A percentile compares a stretch with the other conserved stretches of the same genome.
phyloP scores from a whole-genome alignment of 495 filamentous ascomycete species.

The Talaromyces trachyspermus region DNA sequence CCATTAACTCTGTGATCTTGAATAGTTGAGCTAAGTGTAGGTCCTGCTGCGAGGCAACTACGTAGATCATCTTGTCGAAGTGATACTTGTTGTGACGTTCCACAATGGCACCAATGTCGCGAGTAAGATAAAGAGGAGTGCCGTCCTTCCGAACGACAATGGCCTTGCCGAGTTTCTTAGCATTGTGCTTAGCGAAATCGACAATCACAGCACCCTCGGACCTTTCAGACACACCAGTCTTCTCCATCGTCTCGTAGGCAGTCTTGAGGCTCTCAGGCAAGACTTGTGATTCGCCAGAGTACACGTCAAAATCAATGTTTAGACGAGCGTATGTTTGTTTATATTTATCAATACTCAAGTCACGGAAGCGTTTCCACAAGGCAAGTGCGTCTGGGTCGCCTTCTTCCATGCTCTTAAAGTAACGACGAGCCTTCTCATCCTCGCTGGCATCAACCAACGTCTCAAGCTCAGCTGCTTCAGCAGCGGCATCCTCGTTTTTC shows the following conservation, averaged over 20 bases:
- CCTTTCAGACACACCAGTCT: conserved; percentile 66
- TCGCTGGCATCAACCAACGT: conserved; percentile 48
- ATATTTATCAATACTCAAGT: conserved; percentile 82
- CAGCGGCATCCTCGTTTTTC: conserved; percentile 37
- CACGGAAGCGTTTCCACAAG: conserved; percentile 81
- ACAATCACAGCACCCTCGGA: conserved; percentile 86
- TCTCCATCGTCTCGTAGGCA: conserved; percentile 54
- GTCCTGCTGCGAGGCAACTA: conserved; percentile 63
- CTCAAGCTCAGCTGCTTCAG: conserved; percentile 41
- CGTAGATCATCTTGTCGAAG: conserved; percentile 74
- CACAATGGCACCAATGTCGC: conserved; percentile 61
- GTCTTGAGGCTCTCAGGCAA: conserved; percentile 70
- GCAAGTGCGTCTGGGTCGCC: conserved; percentile 67
- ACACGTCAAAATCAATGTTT: conserved; percentile 91
- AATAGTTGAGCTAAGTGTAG: conserved; percentile 66
- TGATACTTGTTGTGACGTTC: conserved; percentile 56
- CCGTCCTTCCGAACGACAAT: conserved; percentile 63
- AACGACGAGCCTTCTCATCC: conserved; percentile 61
- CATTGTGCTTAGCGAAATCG: conserved; percentile 70
- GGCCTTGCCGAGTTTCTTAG: conserved; percentile 61
- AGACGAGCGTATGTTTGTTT: conserved; percentile 73
- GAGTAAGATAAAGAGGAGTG: conserved; percentile 61
- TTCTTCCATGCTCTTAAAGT: conserved; percentile 91
- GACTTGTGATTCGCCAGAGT: conserved; percentile 92
- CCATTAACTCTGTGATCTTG: conserved; percentile 64